These are phyloP conservation scores for Taxillus chinensis DNA, from an alignment of 164 flowering plant species.

Conservation along the genomic window DNA sequence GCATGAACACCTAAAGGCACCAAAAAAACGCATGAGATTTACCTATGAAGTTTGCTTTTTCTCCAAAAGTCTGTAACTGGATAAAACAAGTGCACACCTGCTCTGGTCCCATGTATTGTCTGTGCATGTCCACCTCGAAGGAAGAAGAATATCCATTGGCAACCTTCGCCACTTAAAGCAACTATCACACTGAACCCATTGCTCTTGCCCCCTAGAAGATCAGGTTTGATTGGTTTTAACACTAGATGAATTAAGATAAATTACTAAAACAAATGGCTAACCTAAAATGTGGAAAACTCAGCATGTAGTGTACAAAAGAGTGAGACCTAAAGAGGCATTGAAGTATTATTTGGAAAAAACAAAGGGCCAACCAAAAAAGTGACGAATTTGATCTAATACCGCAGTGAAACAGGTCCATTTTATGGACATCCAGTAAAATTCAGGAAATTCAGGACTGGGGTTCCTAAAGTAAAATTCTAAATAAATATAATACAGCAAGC, in stretches of 20 bases:
- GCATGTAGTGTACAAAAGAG: too few relatives aligned
- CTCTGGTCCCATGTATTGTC: constrained; percentile 37
- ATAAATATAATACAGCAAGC: neutral
- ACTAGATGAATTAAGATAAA: constrained; percentile 8
- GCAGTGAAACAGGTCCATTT: too few relatives aligned
- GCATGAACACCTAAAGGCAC: constrained; percentile 46
- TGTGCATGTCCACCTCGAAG: constrained; percentile 53
- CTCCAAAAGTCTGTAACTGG: neutral
- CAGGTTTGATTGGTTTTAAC: neutral
- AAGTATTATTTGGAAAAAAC: too few relatives aligned
- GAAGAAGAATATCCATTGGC: constrained; percentile 58
- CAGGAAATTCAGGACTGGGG: too few relatives aligned
- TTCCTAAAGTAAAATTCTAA: too few relatives aligned
- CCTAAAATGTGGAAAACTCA: too few relatives aligned
- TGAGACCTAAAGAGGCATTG: too few relatives aligned
- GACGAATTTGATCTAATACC: too few relatives aligned
- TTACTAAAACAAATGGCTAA: too few relatives aligned
- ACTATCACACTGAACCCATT: constrained; percentile 66
- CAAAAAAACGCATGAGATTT: neutral
- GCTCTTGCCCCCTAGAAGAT: constrained; percentile 40
- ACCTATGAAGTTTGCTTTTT: neutral
- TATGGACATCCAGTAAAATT: too few relatives aligned
- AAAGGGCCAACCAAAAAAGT: too few relatives aligned
- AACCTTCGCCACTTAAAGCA: constrained; percentile 83
- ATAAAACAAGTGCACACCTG: constrained; percentile 19